These are phyloP conservation scores for Kodamaea sp. DNA, from an alignment of 1,139 yeast genomes.

Conservation along the genomic window DNA sequence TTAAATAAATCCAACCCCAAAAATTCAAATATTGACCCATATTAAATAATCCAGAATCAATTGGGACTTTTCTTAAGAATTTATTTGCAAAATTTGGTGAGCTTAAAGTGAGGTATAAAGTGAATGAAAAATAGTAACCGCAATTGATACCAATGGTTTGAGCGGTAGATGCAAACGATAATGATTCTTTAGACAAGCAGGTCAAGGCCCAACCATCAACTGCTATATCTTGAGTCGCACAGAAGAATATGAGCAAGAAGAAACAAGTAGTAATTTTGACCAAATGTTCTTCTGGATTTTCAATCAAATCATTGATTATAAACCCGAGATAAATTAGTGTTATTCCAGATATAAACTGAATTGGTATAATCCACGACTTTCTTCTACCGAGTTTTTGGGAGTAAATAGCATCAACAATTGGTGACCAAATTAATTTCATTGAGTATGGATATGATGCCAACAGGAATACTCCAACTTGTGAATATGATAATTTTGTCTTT, in stretches of 20 bases:
- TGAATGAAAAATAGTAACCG: slow-evolving; percentile 89
- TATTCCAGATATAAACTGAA: slow-evolving; percentile 72
- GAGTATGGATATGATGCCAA: slow-evolving; percentile 95
- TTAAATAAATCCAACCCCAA: slow-evolving; percentile 72
- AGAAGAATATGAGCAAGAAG: slow-evolving; percentile 73
- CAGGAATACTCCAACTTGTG: slow-evolving; percentile 88
- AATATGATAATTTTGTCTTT: slow-evolving; percentile 76
- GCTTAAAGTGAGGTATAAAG: slow-evolving; percentile 84
- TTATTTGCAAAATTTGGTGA: slow-evolving; percentile 91
- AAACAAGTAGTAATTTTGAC: slow-evolving; percentile 57
- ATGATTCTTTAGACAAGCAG: slow-evolving; percentile 68
- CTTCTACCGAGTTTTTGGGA: slow-evolving; percentile 69
- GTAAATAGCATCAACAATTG: slow-evolving; percentile 87
- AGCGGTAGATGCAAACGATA: slow-evolving; percentile 95
- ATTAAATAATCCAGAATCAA: slow-evolving; percentile 62
- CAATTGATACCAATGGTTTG: slow-evolving; percentile 93
- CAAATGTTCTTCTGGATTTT: slow-evolving; percentile 53
- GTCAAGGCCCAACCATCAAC: slow-evolving; percentile 99
- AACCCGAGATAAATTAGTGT: slow-evolving; percentile 63
- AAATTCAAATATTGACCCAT: slow-evolving; percentile 71
- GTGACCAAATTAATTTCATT: slow-evolving; percentile 89
- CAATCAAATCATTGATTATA: slow-evolving; percentile 54
- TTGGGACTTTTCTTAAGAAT: slow-evolving; percentile 62
- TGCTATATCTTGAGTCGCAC: slow-evolving; percentile 98
- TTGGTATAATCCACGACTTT: slow-evolving; percentile 92